phyloP scores from a whole-genome alignment of 306 rosid genomes.

The Vigna trinervia region DNA sequence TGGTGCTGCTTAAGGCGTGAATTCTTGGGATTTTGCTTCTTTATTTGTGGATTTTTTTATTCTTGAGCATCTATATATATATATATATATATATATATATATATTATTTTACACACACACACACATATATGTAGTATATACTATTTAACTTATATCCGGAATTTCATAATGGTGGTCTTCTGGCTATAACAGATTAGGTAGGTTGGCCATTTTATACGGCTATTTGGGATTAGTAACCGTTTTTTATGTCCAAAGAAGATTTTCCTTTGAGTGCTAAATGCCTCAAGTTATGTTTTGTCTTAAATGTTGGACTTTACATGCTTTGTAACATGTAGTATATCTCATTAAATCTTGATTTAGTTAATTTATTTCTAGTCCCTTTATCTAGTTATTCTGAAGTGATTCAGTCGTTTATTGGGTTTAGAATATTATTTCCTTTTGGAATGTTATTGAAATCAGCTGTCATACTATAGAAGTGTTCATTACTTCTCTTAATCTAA shows the following conservation, averaged over 20 bases:
- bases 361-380: constrained; percentile 4
- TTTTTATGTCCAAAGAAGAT: background rate
- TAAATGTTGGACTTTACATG: background rate
- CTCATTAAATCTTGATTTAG: background rate
- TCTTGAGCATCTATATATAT: background rate
- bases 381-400: constrained; percentile 5
- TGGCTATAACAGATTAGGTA: background rate
- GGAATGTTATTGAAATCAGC: background rate
- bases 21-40: background rate
- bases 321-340: background rate
- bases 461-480: background rate
- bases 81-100: background rate
- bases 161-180: background rate
- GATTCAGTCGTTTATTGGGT: background rate
- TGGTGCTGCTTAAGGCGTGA: background rate
- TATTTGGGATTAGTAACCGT: background rate
- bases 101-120: too few relatives aligned
- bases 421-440: background rate
- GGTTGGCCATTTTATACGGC: background rate
- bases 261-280: background rate
- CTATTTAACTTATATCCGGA: background rate
- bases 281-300: background rate
- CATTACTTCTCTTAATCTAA: background rate
- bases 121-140: background rate
- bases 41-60: background rate